Percentiles rank a stretch among this genome's conserved stretches.
phyloP scores from a whole-genome alignment of 1,139 yeast species.

The Magnusiomyces fungicola region DNA sequence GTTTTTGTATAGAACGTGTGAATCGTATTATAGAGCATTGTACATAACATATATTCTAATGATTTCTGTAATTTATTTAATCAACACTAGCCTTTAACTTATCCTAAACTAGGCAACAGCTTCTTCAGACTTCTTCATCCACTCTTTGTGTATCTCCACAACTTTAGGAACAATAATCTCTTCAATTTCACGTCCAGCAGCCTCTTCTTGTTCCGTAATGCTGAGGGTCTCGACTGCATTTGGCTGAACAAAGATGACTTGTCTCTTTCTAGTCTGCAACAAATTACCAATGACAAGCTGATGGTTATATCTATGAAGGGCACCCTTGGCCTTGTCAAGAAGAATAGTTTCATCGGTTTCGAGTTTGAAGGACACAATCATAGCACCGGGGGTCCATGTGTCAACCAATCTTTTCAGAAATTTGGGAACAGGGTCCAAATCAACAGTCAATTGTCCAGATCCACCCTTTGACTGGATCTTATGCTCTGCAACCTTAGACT shows the following conservation, averaged over 20 bases:
- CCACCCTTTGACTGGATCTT: conserved; percentile 77
- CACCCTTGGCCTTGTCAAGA: conserved; percentile 66
- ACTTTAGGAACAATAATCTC: conserved; percentile 71
- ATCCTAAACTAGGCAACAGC: no score
- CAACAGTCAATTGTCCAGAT: conserved; percentile 66
- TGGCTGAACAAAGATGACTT: conserved; percentile 77
- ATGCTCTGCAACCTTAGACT: conserved; percentile 79
- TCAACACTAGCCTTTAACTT: no score
- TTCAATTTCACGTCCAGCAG: conserved; percentile 53
- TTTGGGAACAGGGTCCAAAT: conserved; percentile 93
- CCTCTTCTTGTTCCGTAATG: conserved; percentile 39
- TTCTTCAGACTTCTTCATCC: no score
- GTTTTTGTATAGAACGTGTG: no score
- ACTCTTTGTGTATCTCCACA: conserved; percentile 49
- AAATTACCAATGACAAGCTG: conserved; percentile 93
- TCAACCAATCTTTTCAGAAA: conserved; percentile 82
- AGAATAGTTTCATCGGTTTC: conserved; percentile 78
- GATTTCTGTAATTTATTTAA: no score
- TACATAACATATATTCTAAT: neutral
- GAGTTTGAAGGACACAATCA: conserved; percentile 89
- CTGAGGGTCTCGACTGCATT: conserved; percentile 44
- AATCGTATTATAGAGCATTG: neutral
- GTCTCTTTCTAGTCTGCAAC: conserved; percentile 77
- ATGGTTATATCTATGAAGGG: conserved; percentile 79
- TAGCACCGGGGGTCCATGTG: conserved; percentile 90